Conservation (phyloP, 371 early-diverging fungal genomes). For the Syncephalastrum racemosum region DNA sequence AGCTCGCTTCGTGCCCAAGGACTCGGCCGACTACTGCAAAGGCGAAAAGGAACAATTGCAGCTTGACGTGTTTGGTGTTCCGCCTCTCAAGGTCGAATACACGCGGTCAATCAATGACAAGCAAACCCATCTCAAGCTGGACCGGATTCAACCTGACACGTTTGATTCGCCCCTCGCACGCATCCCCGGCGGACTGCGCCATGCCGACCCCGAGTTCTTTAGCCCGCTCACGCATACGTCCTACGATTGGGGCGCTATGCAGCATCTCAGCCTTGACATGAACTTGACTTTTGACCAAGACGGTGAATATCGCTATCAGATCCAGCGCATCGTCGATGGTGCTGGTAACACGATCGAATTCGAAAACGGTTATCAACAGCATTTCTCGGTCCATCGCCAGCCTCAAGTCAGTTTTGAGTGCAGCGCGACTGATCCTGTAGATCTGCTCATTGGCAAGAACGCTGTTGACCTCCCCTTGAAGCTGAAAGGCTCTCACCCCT, state of each 20-base stretch:
- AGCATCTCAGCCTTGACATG: conserved; percentile 26
- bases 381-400: conserved; percentile 31
- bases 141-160: conserved; percentile 43
- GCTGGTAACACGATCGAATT: conserved; percentile 40
- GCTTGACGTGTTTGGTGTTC: conserved; percentile 39
- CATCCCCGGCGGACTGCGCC: conserved; percentile 15
- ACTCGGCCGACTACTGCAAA: conserved; percentile 28
- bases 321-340: conserved; percentile 39
- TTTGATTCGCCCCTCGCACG: conserved; percentile 33
- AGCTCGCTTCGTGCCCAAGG: conserved; percentile 26
- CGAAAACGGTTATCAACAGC: conserved; percentile 3
- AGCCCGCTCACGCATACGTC: conserved; percentile 10
- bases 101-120: conserved; percentile 14
- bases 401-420: conserved; percentile 41
- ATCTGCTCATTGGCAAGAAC: conserved; percentile 35
- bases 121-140: conserved; percentile 22
- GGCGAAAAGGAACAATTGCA: conserved; percentile 34
- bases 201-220: conserved; percentile 29
- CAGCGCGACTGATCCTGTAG: conserved; percentile 31
- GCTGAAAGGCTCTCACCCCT: conserved; percentile 38
- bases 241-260: conserved; percentile 39
- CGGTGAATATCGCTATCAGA: conserved; percentile 23
- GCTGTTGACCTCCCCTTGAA: conserved; percentile 26
- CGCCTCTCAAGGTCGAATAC: conserved; percentile 43
- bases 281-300: conserved; percentile 33